Base-by-base conservation (phyloP, 768 basidiomycete genomes). In the Obba rivulosa region DNA sequence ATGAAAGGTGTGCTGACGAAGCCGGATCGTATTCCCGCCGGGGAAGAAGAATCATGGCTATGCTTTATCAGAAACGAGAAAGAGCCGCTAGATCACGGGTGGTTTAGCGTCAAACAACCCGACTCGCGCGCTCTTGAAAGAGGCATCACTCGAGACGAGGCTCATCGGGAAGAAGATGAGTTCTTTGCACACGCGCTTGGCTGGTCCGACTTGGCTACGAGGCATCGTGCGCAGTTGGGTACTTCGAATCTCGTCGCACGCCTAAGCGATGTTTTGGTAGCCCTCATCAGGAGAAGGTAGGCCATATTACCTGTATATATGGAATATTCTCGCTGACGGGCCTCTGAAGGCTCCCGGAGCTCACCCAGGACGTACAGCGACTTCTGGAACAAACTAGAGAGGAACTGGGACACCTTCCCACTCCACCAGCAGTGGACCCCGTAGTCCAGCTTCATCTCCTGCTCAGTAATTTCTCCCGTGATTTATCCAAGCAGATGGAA, bases 1-100 rank as follows among this genome's bases (percentile, higher is more conserved):
- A 21, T n/a, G n/a, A 4, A 38, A 85, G 85, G 85, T 41, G 83
- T 87, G 17, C 71, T 87, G n/a, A 90, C 85, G 0, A 88, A 90
- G 51, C 83, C 84, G 0, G 86, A 86, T 53, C 77, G 81, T 5
- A 84, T 81, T 46, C 75, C 75, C 0, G 40, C 59, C 1, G 80
- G 78, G 1, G 78, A 81, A 34, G 79, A 81, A 45, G 62, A 63
- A 0, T 61, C 55, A 1, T 88, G 86, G 87, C 48, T 85, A 1
- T 61, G 62, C 0, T 73, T 79, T 48, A 77, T 85, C 23, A 65
- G 72, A 5, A 79, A 81, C 49, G 69, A 67, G 3, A 68, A 77
- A 48, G 69, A 77, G 50, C 54, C 39, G 11, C 68, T 81, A 1
- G 67, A 71, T 3, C 76, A 82, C 41, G 76, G 76, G 14, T 85